Evolutionary conservation across 345 rosid genomes (phyloP).

Genomic region (Sisymbrium altissimum): DNA sequence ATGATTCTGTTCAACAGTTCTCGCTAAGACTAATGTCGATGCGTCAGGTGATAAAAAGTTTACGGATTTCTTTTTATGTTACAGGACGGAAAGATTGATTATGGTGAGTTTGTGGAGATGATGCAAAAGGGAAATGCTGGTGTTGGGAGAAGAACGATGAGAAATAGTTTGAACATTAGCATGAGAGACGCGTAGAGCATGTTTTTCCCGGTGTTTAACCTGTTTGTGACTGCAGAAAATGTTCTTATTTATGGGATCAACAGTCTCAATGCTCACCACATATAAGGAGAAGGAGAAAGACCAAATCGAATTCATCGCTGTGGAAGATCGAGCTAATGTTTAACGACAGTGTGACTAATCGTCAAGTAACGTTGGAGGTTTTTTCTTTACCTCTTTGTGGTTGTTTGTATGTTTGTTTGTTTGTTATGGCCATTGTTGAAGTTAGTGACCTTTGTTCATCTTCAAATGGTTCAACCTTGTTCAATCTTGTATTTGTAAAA

Average conservation of each 20-base stretch:
- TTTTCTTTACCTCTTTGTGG: not conserved
- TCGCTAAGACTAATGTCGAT: not conserved
- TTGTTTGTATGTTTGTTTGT: constrained; percentile 11
- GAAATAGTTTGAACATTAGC: constrained; percentile 93
- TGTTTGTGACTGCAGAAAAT: not conserved
- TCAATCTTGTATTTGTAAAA: constrained; percentile 20
- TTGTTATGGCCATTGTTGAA: constrained; percentile 19
- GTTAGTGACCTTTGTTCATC: constrained; percentile 25
- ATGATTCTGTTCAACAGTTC: not conserved
- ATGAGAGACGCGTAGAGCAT: constrained; percentile 58
- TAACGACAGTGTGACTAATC: constrained; percentile 8
- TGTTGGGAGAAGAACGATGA: constrained; percentile 94
- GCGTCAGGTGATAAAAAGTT: not conserved
- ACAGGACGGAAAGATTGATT: constrained; percentile 96
- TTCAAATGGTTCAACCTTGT: not conserved
- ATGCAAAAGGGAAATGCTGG: constrained; percentile 97
- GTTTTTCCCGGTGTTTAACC: not conserved
- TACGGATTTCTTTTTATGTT: not conserved
- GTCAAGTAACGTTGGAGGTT: constrained; percentile 8
- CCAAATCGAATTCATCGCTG: not conserved
- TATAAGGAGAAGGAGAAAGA: constrained; percentile 2
- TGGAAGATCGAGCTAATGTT: constrained; percentile 13
- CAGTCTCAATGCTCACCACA: constrained; percentile 5
- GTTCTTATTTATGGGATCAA: not conserved
- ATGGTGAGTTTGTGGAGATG: constrained; percentile 96